Evolutionary conservation across 371 early-diverging fungal species (phyloP), one percentile per base, ranked within the genome.

Genomic region (Massospora cicadina): DNA sequence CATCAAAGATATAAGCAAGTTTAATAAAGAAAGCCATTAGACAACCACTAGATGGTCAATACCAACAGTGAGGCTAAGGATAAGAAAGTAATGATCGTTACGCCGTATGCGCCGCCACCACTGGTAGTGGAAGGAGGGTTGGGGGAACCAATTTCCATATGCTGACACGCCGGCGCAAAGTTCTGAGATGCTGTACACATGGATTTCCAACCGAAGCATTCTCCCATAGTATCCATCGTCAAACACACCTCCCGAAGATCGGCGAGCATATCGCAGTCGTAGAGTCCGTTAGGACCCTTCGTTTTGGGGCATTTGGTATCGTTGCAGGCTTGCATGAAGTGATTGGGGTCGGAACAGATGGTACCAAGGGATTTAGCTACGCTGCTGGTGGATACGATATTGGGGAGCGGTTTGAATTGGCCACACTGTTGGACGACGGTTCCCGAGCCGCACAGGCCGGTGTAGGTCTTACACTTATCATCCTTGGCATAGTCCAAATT

Each of bases 151-250:
- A 57, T 12, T 57, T 57, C 27, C 21, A 3, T 27, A 21, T 57
- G n/a, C 27, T 31, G 29, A 30, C 64, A 64, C 2, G 56, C 7
- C 1, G 64, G 64, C 32, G 27, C 54, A 24, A 64, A 64, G 23
- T 64, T 33, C 1, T 64, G 13, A 3, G 64, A 31, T 2, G 7
- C 27, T 10, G 55, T 30, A 25, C 64, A 64, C 64, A 64, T 64
- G 23, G 54, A 32, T 10, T 29, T 56, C 64, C 64, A 64, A 2
- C 55, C 29, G 17, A 10, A 24, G 31, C 64, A 64, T 29, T 64
- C 56, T 12, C 56, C 64, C 56, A 64, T 54, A 24, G 64, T 10
- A 27, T 27, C 25, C 56, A 64, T 54, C 27, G 54, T 56, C 1
- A 28, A 54, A 25, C 64, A 64, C 25, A 64, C 43, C 31, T 31